Evolutionary conservation across 1,139 yeast species (phyloP).

Genomic region (Protomyces arabidopsidicola): DNA sequence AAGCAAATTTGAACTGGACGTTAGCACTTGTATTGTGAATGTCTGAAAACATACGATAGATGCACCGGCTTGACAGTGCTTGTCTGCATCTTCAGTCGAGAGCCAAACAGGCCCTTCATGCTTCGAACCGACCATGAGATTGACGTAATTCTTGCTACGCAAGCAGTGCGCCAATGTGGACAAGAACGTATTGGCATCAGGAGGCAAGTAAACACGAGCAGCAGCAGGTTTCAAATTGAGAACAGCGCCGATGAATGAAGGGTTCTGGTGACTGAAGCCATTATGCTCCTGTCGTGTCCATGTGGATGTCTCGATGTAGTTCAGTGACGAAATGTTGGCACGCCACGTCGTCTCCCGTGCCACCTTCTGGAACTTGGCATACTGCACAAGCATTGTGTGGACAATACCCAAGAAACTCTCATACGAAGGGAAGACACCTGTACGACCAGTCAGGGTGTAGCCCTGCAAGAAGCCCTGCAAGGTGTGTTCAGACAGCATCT

Average conservation of each 20-base stretch:
- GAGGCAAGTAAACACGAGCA: constrained; percentile 34
- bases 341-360: constrained; percentile 34
- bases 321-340: constrained; percentile 32
- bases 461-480: constrained; percentile 35
- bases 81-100: constrained; percentile 33
- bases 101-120: constrained; percentile 32
- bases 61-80: constrained; percentile 34
- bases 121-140: constrained; percentile 34
- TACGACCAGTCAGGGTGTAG: constrained; percentile 34
- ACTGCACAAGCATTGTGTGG: constrained; percentile 34
- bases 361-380: constrained; percentile 34
- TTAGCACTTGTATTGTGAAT: neutral
- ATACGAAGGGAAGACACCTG: constrained; percentile 34
- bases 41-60: constrained; percentile 12
- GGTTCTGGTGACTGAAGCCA: constrained; percentile 35
- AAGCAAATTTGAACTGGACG: constrained; percentile 32
- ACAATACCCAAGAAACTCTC: constrained; percentile 34
- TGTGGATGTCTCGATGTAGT: constrained; percentile 34
- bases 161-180: constrained; percentile 33
- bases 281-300: constrained; percentile 35
- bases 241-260: constrained; percentile 33
- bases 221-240: constrained; percentile 33
- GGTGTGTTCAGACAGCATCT: constrained; percentile 34
- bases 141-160: constrained; percentile 32
- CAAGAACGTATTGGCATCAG: constrained; percentile 34